phyloP scores from a whole-genome alignment of 768 basidiomycete species.

The Phlegmacium glaucopus region DNA sequence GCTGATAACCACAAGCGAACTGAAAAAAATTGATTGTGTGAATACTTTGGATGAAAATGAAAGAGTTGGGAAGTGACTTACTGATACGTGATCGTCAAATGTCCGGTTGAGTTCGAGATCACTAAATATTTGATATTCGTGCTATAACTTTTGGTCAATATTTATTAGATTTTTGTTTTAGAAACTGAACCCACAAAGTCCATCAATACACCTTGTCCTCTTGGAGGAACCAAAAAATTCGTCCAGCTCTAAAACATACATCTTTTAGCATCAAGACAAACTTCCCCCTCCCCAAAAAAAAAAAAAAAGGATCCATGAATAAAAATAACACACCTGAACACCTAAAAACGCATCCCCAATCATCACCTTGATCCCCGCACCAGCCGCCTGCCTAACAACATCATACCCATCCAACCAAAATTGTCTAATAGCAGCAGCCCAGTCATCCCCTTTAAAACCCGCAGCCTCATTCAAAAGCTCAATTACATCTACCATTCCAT shows the following conservation, averaged over 20 bases:
- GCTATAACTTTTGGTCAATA: constrained; percentile 31
- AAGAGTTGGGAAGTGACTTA: constrained; percentile 22
- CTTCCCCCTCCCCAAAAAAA: too few species aligned
- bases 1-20: constrained; percentile 54
- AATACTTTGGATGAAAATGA: neutral
- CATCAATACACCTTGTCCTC: constrained; percentile 59
- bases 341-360: constrained; percentile 72
- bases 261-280: constrained; percentile 3
- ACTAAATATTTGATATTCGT: constrained; percentile 75
- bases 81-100: constrained; percentile 53
- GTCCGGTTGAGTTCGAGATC: constrained; percentile 50
- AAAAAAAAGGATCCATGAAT: neutral
- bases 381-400: constrained; percentile 49
- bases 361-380: constrained; percentile 53
- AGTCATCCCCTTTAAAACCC: constrained; percentile 44
- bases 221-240: constrained; percentile 51
- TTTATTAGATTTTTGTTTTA: too few species aligned
- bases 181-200: constrained; percentile 48
- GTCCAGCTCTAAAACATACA: constrained; percentile 47
- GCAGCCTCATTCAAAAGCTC: constrained; percentile 72
- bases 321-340: constrained; percentile 37
- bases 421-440: constrained; percentile 40
- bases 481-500: constrained; percentile 56
- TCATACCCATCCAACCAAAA: constrained; percentile 63
- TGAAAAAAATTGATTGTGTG: constrained; percentile 8